phyloP scores from a whole-genome alignment of 1,284 basidiomycete species.

The Pholiota adiposa region DNA sequence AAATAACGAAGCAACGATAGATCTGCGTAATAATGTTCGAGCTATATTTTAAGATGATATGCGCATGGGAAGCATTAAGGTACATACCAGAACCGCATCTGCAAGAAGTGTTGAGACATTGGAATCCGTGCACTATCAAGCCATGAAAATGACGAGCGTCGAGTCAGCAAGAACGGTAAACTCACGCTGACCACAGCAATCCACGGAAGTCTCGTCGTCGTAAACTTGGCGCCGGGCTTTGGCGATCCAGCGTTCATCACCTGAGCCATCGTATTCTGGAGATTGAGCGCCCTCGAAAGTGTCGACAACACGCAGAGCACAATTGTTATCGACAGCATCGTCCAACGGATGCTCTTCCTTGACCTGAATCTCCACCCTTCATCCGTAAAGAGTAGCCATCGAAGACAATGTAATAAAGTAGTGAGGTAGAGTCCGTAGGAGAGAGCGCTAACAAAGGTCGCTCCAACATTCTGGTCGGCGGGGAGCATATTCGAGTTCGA shows the following conservation, averaged over 20 bases:
- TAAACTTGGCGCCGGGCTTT: no score
- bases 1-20: slow-evolving; percentile 16
- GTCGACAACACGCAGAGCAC: slow-evolving; percentile 9
- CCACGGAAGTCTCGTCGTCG: background rate
- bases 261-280: slow-evolving; percentile 1
- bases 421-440: slow-evolving; percentile 14
- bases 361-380: slow-evolving; percentile 14
- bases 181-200: slow-evolving; percentile 8
- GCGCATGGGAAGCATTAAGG: background rate
- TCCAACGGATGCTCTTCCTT: slow-evolving; percentile 8
- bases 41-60: background rate
- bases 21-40: slow-evolving; percentile 1
- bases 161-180: background rate
- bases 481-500: no score
- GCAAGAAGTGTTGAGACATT: slow-evolving; percentile 13
- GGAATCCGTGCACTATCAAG: slow-evolving; percentile 9
- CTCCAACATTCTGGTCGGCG: background rate
- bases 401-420: slow-evolving; percentile 12
- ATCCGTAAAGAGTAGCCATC: slow-evolving; percentile 16
- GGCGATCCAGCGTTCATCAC: background rate
- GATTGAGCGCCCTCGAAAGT: slow-evolving; percentile 5
- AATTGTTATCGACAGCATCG: slow-evolving; percentile 5
- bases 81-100: slow-evolving; percentile 13
- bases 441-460: background rate
- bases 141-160: background rate